These are phyloP conservation scores for Coprinopsis strossmayeri DNA, from an alignment of 768 basidiomycete species.

Conservation along the genomic window DNA sequence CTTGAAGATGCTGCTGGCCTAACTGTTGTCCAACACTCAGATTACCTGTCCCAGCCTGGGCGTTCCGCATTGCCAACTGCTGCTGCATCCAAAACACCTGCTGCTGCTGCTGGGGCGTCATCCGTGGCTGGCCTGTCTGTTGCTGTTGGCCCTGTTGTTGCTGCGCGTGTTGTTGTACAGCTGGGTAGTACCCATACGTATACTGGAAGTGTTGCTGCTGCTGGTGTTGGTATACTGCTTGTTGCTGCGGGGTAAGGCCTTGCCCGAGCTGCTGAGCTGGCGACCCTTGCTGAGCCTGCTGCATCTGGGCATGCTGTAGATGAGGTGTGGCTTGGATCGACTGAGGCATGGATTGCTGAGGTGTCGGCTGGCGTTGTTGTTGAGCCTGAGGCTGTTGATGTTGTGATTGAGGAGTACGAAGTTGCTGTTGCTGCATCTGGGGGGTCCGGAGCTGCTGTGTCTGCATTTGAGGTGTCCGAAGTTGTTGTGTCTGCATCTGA, in stretches of 20 bases:
- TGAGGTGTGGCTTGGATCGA: slow-evolving; percentile 9
- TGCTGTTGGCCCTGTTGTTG: slow-evolving; percentile 3
- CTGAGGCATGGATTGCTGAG: slow-evolving; percentile 3
- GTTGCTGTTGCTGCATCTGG: slow-evolving; percentile 1
- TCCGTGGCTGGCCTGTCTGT: too few species aligned
- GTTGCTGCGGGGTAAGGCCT: slow-evolving; percentile 5
- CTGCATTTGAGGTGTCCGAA: slow-evolving; percentile 10
- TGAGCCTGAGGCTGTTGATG: slow-evolving; percentile 10
- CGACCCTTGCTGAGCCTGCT: slow-evolving; percentile 7
- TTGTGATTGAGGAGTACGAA: neutral
- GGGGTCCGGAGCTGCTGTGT: slow-evolving; percentile 7
- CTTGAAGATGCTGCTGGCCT: too few species aligned
- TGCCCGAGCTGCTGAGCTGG: slow-evolving; percentile 10
- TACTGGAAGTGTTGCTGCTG: slow-evolving; percentile 4
- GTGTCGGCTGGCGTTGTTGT: neutral
- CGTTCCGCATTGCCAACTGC: neutral
- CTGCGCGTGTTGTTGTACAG: neutral
- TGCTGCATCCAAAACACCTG: too few species aligned
- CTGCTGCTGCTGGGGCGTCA: too few species aligned
- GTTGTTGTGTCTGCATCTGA: slow-evolving; percentile 12
- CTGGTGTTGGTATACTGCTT: slow-evolving; percentile 1
- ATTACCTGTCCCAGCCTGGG: neutral
- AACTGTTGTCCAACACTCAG: neutral
- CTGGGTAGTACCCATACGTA: neutral
- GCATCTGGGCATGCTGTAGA: slow-evolving; percentile 11